These are phyloP conservation scores for Trichoderma asperellum DNA, from an alignment of 2,329 filamentous ascomycete species.

Conservation along the genomic window DNA sequence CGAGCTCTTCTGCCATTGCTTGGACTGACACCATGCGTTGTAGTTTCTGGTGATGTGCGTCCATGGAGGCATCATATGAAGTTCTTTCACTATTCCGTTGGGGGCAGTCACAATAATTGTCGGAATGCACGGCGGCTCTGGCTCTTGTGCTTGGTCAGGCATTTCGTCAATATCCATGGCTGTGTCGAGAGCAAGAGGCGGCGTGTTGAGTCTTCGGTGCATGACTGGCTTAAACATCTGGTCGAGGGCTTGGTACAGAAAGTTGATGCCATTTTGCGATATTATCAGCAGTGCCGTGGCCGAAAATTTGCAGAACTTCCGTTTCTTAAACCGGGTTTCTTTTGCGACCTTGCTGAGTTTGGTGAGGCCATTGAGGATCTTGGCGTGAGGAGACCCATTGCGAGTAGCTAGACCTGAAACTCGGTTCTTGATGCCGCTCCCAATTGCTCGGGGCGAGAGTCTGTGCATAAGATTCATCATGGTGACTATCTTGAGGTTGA, in stretches of 20 bases:
- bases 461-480: neutral
- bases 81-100: neutral
- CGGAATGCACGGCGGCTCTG: neutral
- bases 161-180: neutral
- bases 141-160: neutral
- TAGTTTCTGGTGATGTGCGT: neutral
- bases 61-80: slow-evolving; percentile 10
- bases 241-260: neutral
- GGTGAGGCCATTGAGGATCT: neutral
- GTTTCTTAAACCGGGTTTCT: neutral
- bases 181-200: neutral
- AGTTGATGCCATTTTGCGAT: neutral
- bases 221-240: neutral
- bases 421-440: neutral
- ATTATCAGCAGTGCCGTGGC: neutral
- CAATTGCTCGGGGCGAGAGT: neutral
- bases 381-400: neutral
- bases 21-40: neutral
- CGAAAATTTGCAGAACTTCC: neutral
- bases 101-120: slow-evolving; percentile 29
- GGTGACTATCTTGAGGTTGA: neutral
- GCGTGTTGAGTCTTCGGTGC: neutral
- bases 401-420: neutral
- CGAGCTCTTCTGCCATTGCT: neutral
- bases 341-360: neutral